Conservation (phyloP, 1,284 basidiomycete genomes). For the Ganoderma resinaceum region DNA sequence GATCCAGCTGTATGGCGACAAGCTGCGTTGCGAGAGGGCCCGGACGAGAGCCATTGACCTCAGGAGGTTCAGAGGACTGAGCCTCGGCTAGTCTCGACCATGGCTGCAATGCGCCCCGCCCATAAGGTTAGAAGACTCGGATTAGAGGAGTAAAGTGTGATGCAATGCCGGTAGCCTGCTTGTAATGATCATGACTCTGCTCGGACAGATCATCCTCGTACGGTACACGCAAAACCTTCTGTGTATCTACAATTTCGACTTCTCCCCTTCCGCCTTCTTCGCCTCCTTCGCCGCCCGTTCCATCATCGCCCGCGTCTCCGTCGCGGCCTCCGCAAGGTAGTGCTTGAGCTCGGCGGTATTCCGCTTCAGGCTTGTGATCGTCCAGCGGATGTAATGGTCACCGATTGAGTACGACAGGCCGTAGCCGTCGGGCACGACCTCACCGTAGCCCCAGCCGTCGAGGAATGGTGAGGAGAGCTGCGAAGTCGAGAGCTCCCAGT, state of each 20-base stretch:
- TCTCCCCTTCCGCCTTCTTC: constrained; percentile 32
- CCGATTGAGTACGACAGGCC: constrained; percentile 94
- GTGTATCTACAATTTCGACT: constrained; percentile 39
- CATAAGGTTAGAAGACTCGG: too few species aligned
- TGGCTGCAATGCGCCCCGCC: too few species aligned
- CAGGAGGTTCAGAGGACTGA: too few species aligned
- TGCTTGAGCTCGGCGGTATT: constrained; percentile 71
- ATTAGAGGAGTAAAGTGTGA: too few species aligned
- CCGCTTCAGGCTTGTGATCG: constrained; percentile 84
- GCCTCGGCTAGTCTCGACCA: too few species aligned
- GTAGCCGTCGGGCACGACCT: constrained; percentile 94
- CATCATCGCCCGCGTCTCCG: constrained; percentile 79
- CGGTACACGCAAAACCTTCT: neutral
- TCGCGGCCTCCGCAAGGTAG: constrained; percentile 82
- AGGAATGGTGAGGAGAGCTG: constrained; percentile 87
- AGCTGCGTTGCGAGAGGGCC: too few species aligned
- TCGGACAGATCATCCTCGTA: too few species aligned
- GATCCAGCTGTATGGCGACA: too few species aligned
- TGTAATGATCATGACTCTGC: too few species aligned
- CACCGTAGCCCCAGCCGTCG: constrained; percentile 97
- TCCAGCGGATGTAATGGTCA: constrained; percentile 90
- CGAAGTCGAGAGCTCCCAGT: constrained; percentile 95
- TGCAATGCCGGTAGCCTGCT: too few species aligned
- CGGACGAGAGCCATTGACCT: too few species aligned
- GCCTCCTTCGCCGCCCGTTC: constrained; percentile 59